Evolutionary conservation across 805 yeast species (phyloP).

Genomic region (Zygotorulaspora sp.): DNA sequence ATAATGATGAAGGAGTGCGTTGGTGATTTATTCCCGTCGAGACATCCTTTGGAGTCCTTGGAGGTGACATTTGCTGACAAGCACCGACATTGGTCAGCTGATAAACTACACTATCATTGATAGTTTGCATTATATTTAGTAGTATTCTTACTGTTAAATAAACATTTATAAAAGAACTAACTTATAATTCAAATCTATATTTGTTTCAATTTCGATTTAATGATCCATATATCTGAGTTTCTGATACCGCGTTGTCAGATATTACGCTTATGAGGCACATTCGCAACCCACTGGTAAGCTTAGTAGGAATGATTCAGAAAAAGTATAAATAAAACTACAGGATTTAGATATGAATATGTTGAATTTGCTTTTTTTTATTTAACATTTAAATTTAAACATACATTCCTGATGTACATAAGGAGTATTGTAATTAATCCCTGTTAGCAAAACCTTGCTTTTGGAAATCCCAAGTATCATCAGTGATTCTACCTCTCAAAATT

Average conservation of each 20-base stretch:
- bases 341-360: background rate
- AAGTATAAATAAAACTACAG: background rate
- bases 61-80: conserved; percentile 9
- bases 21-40: conserved; percentile 3
- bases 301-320: background rate
- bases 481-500: conserved; percentile 91
- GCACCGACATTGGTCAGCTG: conserved; percentile 19
- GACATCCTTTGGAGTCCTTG: conserved; percentile 11
- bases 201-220: no score
- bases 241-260: no score
- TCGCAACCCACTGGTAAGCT: no score
- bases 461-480: conserved; percentile 92
- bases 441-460: conserved; percentile 41
- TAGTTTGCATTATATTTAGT: conserved; percentile 11
- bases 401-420: conserved; percentile 1
- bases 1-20: conserved; percentile 18
- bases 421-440: conserved; percentile 19
- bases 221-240: no score
- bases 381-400: background rate
- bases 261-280: no score
- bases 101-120: conserved; percentile 13
- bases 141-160: no score
- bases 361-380: no score
- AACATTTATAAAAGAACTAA: no score
- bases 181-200: background rate